Base-by-base conservation (phyloP, 2,329 filamentous ascomycete genomes). In the Rutstroemia sp. region DNA sequence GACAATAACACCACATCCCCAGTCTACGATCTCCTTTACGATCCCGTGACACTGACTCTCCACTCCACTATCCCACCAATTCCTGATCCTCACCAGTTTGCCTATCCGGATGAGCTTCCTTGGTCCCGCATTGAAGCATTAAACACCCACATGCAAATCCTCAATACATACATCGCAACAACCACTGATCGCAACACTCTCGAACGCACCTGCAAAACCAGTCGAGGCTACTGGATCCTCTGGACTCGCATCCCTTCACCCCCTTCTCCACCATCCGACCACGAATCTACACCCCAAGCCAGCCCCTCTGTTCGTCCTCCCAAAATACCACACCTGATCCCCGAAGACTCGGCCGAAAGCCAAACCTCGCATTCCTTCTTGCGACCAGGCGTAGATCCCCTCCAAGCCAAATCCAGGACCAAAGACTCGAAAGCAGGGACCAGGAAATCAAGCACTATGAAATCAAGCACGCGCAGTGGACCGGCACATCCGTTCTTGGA, bases 51-150 rank as follows among this genome's bases (percentile, higher is more conserved):
- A 1, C 69, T 83, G 56, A 83, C 78, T 0, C 71, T 86, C 4
- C 79, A 82, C 61, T 83, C 79, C n/a, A 83, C 81, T 0, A 78
- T 87, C 46, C 84, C 83, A n/a, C 83, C 78, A 62, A 86, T 87
- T 45, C 83, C 83, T 5, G 78, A 81, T 19, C 75, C 74, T 0
- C 54, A 60, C 36, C 59, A 61, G 51, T 54, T 59, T n/a, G 10
- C 19, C 17, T 8, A 40, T 40, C 42, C 51, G 17, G 68, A 70
- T 9, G 59, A 67, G 4, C 61, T 67, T 21, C 61, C 67, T 0
- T 86, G 83, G 83, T 79, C 80, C 9, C 76, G 83, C 8, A 73
- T 77, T 17, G 84, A 87, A 66, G 84, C 84, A 2, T 68, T 86
- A 57, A 85, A 78, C 66, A 85, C 83, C 1, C 83, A 87, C 63